Evolutionary conservation across 2,329 filamentous ascomycete genomes (phyloP).

Genomic region (Elsinoe arachidis): DNA sequence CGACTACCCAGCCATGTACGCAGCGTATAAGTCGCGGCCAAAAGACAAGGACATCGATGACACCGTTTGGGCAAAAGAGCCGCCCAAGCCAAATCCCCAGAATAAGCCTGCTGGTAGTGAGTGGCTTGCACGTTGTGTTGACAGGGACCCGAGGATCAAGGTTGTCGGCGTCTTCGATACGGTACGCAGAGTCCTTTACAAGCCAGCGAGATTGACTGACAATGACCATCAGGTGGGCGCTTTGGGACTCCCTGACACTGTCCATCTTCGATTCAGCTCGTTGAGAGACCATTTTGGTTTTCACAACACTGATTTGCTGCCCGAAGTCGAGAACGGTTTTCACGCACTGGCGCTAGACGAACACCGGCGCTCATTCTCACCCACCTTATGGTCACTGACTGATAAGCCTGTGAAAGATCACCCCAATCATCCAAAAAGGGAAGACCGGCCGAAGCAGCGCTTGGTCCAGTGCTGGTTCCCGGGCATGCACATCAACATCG

Average conservation of each 20-base stretch:
- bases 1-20: not conserved
- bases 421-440: no score
- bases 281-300: constrained; percentile 22
- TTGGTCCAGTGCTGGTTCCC: constrained; percentile 42
- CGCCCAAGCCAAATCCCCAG: no score
- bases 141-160: constrained; percentile 23
- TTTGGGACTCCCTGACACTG: no score
- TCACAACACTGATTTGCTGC: constrained; percentile 39
- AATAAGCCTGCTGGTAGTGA: no score
- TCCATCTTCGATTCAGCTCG: no score
- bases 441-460: constrained; percentile 30
- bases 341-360: constrained; percentile 39
- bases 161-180: constrained; percentile 40
- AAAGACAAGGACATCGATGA: not conserved
- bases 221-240: no score
- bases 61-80: not conserved
- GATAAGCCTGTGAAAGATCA: constrained; percentile 21
- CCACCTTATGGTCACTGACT: constrained; percentile 34
- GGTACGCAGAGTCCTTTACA: constrained; percentile 20
- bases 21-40: no score
- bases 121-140: no score
- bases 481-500: constrained; percentile 38
- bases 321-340: constrained; percentile 35
- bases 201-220: no score
- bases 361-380: constrained; percentile 33